Percentiles rank a stretch among this genome's conserved stretches.
Evolutionary conservation across 2,329 filamentous ascomycete species (phyloP).

Genomic region (Calonectria henricotiae): DNA sequence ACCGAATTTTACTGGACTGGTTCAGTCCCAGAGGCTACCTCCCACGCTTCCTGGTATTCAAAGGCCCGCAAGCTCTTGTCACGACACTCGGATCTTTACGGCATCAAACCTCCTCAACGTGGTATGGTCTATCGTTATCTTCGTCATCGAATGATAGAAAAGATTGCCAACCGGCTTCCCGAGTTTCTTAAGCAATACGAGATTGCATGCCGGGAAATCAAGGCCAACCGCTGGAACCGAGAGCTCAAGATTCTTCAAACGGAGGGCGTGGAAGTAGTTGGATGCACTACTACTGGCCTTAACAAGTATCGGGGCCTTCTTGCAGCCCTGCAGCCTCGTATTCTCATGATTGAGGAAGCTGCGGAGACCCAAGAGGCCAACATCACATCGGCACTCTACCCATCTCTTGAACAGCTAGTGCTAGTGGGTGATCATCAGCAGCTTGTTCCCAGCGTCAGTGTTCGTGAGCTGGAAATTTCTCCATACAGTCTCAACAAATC

Average conservation of each 20-base stretch:
- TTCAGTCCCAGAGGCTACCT: slow-evolving; percentile 29
- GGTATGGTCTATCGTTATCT: slow-evolving; percentile 79
- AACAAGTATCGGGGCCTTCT: slow-evolving; percentile 85
- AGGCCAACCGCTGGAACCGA: slow-evolving; percentile 72
- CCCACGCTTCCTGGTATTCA: slow-evolving; percentile 34
- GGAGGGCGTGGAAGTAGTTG: slow-evolving; percentile 68
- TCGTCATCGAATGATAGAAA: slow-evolving; percentile 69
- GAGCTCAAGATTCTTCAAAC: slow-evolving; percentile 65
- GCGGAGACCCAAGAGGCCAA: slow-evolving; percentile 82
- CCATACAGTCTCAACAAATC: slow-evolving; percentile 82
- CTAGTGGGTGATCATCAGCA: slow-evolving; percentile 87
- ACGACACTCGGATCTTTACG: slow-evolving; percentile 70
- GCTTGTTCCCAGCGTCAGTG: slow-evolving; percentile 78
- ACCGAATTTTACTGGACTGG: slow-evolving; percentile 47
- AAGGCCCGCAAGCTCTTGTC: slow-evolving; percentile 40
- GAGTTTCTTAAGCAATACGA: slow-evolving; percentile 67
- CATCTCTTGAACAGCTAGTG: slow-evolving; percentile 69
- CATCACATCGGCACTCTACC: slow-evolving; percentile 68
- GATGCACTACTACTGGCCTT: slow-evolving; percentile 84
- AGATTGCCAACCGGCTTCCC: slow-evolving; percentile 66
- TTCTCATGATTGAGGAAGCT: slow-evolving; percentile 85
- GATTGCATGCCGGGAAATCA: slow-evolving; percentile 67
- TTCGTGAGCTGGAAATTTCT: slow-evolving; percentile 70
- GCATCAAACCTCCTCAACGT: slow-evolving; percentile 70
- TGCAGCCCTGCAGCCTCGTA: slow-evolving; percentile 75